These are phyloP conservation scores for Raphanus hybrid DNA, from an alignment of 441 rosid species.

Conservation along the genomic window DNA sequence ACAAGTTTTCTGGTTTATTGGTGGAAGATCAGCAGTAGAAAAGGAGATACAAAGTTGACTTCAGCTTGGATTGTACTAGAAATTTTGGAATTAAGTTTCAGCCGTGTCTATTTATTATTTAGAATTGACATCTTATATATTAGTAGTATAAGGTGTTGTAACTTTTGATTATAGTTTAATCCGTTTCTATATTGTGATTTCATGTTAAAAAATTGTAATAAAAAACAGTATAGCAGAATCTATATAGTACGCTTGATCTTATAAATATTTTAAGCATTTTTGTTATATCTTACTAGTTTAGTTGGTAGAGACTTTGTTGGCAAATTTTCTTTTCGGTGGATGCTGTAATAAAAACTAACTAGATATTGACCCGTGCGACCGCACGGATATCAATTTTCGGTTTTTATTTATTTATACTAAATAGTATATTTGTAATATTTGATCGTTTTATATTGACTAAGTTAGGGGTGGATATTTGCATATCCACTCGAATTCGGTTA, in stretches of 20 bases:
- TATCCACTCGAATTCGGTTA: too few relatives aligned
- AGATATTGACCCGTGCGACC: too few relatives aligned
- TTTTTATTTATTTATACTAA: too few relatives aligned
- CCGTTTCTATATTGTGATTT: background rate
- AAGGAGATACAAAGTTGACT: constrained; percentile 1
- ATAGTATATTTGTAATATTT: too few relatives aligned
- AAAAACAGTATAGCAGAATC: background rate
- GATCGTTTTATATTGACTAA: too few relatives aligned
- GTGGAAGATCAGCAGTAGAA: background rate
- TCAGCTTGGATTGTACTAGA: background rate
- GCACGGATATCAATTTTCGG: too few relatives aligned
- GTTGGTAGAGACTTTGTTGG: background rate
- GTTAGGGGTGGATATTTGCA: too few relatives aligned
- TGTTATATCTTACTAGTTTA: too few relatives aligned
- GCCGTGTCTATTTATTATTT: background rate
- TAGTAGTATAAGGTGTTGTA: background rate
- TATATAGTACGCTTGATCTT: background rate
- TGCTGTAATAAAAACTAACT: background rate
- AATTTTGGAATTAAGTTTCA: background rate
- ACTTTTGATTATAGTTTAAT: background rate
- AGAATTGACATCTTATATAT: background rate
- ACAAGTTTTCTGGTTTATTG: background rate
- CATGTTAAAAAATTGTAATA: background rate
- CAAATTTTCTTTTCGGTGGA: background rate
- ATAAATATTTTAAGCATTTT: background rate